Base-by-base conservation (phyloP, 73 alveolate species). In the Halteria grandinella region DNA sequence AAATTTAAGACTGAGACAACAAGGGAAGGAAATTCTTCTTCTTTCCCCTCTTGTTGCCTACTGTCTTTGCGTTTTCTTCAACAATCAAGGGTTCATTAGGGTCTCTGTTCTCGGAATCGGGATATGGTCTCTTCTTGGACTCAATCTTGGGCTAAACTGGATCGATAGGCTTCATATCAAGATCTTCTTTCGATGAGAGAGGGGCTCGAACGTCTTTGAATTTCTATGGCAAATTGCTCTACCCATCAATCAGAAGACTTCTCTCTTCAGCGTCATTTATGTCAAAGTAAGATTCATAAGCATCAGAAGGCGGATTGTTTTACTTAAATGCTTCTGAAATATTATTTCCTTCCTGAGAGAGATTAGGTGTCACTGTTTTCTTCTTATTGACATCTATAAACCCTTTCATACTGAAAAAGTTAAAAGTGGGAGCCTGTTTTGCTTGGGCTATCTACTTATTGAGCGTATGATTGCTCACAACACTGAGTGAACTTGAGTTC, bases 231-330 rank as follows among this genome's bases (percentile, higher is more conserved):
- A 8, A 5, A 7, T 48, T 48, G 59, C 21, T 48, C 59, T 17
- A 48, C 21, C 34, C 34, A 15, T 48, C 21, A 48, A 48, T 48
- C 21, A 48, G 18, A 8, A 31, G 21, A 14, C 21, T 48, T 48
- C 21, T 7, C 34, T 7, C 23, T 15, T 48, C 10, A 17, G n/a
- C 59, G 7, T 48, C 59, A 15, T 48, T 48, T 5, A 48, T 48
- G 23, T 48, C 59, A 48, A 48, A 48, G 21, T 48, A 48, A 48
- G 59, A 17, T 15, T 48, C 59, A 14, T 48, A 48, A 17, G n/a
- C 59, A 48, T 48, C 59, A 14, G n/a, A 25, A 8, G 59, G 21
- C 6, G 18, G 34, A 7, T 25, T 48, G 23, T 25, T 48, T 48
- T 25, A 31, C 18, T 48, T 48, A 48, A 31, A 48, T 39, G 14